These are phyloP conservation scores for Debaryomycetaceae sp. DNA, from an alignment of 1,139 yeast genomes.

Conservation along the genomic window DNA sequence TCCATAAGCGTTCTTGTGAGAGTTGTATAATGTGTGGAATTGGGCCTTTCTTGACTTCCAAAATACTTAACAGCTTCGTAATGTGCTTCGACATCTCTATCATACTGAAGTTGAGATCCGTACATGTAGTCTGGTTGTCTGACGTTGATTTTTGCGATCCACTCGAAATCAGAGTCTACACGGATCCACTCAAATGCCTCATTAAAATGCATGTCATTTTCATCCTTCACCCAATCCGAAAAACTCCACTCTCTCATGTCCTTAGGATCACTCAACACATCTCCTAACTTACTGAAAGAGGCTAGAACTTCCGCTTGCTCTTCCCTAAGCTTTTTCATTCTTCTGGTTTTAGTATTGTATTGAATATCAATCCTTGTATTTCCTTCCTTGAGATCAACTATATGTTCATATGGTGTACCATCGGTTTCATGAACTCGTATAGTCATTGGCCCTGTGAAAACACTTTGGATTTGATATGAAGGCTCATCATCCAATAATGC, in stretches of 20 bases:
- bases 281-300: slow-evolving; percentile 67
- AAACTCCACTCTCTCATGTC: slow-evolving; percentile 74
- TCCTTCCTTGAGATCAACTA: slow-evolving; percentile 83
- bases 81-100: slow-evolving; percentile 95
- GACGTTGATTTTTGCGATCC: slow-evolving; percentile 82
- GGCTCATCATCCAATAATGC: slow-evolving; percentile 40
- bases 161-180: slow-evolving; percentile 94
- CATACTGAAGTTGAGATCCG: slow-evolving; percentile 89
- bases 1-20: slow-evolving; percentile 82
- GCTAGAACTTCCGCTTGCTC: slow-evolving; percentile 39
- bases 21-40: slow-evolving; percentile 68
- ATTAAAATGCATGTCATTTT: slow-evolving; percentile 57
- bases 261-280: slow-evolving; percentile 56
- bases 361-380: slow-evolving; percentile 88
- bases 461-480: slow-evolving; percentile 37
- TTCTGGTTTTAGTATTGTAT: slow-evolving; percentile 86
- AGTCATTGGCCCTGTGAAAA: slow-evolving; percentile 92
- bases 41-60: slow-evolving; percentile 56
- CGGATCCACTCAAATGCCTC: slow-evolving; percentile 98
- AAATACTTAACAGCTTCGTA: slow-evolving; percentile 77
- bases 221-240: slow-evolving; percentile 68
- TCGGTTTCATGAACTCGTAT: slow-evolving; percentile 96
- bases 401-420: slow-evolving; percentile 99
- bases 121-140: slow-evolving; percentile 95
- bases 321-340: slow-evolving; percentile 55